phyloP scores from a whole-genome alignment of 768 basidiomycete species.

The Pleurotus platypus region DNA sequence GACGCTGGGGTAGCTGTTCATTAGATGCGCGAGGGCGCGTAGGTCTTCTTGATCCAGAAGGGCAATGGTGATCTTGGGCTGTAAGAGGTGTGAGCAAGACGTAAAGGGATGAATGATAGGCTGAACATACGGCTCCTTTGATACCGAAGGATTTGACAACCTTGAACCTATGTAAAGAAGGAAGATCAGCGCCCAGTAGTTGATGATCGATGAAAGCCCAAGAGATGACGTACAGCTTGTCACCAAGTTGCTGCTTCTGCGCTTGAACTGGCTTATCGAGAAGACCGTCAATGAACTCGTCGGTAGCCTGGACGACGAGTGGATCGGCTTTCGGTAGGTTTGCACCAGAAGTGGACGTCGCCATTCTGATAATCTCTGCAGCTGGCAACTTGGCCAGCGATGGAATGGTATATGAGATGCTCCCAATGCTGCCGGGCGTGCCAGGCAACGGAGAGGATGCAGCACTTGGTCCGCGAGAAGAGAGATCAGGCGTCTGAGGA shows the following conservation, averaged over 20 bases:
- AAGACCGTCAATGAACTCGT: constrained; percentile 67
- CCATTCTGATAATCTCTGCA: constrained; percentile 67
- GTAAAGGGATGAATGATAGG: not conserved
- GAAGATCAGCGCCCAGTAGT: not conserved
- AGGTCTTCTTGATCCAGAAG: constrained; percentile 86
- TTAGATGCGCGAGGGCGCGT: constrained; percentile 75
- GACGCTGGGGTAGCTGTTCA: constrained; percentile 82
- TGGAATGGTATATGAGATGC: constrained; percentile 55
- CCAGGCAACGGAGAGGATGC: constrained; percentile 66
- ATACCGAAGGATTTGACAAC: constrained; percentile 78
- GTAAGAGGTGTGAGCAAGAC: constrained; percentile 5
- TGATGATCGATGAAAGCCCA: constrained; percentile 6
- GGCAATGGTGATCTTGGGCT: constrained; percentile 84
- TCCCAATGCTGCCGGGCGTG: constrained; percentile 42
- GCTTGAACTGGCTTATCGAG: constrained; percentile 48
- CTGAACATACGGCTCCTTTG: constrained; percentile 64
- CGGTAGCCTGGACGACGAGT: constrained; percentile 61
- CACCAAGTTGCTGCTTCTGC: constrained; percentile 80
- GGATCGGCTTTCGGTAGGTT: constrained; percentile 66
- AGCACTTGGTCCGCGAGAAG: constrained; percentile 70
- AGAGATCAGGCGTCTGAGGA: constrained; percentile 75
- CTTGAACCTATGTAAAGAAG: constrained; percentile 33
- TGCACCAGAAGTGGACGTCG: constrained; percentile 35
- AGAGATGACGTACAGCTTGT: constrained; percentile 56
- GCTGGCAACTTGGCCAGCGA: constrained; percentile 75